Evolutionary conservation across 345 rosid genomes (phyloP).

Genomic region (Syzygium oleosum): DNA sequence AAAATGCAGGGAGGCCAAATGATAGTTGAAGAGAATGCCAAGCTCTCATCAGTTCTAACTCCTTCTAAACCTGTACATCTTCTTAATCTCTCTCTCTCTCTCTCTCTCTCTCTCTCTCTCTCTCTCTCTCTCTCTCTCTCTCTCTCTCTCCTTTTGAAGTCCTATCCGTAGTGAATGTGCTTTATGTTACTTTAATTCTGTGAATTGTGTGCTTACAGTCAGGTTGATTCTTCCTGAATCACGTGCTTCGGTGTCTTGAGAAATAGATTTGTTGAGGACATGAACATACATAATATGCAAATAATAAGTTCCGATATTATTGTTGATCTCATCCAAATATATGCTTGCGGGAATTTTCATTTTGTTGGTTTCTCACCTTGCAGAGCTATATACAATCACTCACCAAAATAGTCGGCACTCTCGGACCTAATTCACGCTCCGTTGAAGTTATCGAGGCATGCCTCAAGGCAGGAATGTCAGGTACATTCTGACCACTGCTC

Average conservation of each 20-base stretch:
- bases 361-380: background rate
- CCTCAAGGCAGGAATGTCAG: slow-evolving; percentile 29
- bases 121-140: background rate
- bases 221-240: background rate
- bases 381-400: slow-evolving; percentile 20
- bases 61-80: slow-evolving; percentile 7
- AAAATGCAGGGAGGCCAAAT: slow-evolving; percentile 16
- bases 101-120: background rate
- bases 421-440: slow-evolving; percentile 27
- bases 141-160: background rate
- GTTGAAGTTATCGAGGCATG: slow-evolving; percentile 21
- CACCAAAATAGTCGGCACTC: slow-evolving; percentile 28
- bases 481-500: background rate
- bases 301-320: background rate
- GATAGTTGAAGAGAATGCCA: slow-evolving; percentile 9
- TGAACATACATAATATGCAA: background rate
- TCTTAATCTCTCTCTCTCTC: background rate
- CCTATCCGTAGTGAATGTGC: background rate
- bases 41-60: slow-evolving; percentile 13
- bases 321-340: background rate
- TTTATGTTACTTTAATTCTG: background rate
- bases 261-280: background rate
- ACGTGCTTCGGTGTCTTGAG: background rate
- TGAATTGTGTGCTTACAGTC: background rate
- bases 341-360: background rate